These are phyloP conservation scores for Mortierella sp. DNA, from an alignment of 371 early-diverging fungal species.

Conservation along the genomic window DNA sequence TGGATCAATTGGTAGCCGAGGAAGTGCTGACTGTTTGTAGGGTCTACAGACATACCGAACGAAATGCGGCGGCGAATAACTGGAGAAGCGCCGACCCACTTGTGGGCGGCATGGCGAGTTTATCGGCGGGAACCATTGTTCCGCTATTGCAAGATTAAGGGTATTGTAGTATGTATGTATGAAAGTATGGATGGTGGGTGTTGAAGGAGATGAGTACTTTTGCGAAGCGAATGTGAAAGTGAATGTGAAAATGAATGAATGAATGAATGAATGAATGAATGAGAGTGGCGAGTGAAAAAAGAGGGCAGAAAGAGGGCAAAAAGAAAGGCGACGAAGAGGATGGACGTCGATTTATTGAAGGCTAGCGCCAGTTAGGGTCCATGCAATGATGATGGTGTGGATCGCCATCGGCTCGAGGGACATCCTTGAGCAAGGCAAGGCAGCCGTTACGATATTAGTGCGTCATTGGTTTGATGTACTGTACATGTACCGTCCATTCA, in stretches of 20 bases:
- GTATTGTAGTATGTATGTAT: neutral
- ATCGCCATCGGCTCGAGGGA: too few species aligned
- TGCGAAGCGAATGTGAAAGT: neutral
- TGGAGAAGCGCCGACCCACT: constrained; percentile 30
- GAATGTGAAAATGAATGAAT: neutral
- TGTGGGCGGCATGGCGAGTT: constrained; percentile 3
- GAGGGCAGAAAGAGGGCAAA: neutral
- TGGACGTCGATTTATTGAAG: too few species aligned
- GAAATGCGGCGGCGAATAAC: constrained; percentile 25
- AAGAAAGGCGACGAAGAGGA: neutral
- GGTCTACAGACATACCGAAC: constrained; percentile 18
- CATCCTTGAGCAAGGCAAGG: too few species aligned
- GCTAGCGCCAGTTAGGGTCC: too few species aligned
- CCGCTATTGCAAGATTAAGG: neutral
- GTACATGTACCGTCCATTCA: neutral
- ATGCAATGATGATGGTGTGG: too few species aligned
- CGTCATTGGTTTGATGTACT: neutral
- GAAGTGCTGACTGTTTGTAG: too few species aligned
- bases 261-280: neutral
- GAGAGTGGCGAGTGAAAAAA: neutral
- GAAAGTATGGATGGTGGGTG: neutral
- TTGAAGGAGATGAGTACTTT: neutral
- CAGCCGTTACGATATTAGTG: neutral
- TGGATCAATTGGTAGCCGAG: neutral
- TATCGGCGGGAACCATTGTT: constrained; percentile 9